Percentiles rank a stretch among this genome's conserved stretches.
Conservation (phyloP, 2,329 filamentous ascomycete species). For the Pseudogymnoascus sp. region DNA sequence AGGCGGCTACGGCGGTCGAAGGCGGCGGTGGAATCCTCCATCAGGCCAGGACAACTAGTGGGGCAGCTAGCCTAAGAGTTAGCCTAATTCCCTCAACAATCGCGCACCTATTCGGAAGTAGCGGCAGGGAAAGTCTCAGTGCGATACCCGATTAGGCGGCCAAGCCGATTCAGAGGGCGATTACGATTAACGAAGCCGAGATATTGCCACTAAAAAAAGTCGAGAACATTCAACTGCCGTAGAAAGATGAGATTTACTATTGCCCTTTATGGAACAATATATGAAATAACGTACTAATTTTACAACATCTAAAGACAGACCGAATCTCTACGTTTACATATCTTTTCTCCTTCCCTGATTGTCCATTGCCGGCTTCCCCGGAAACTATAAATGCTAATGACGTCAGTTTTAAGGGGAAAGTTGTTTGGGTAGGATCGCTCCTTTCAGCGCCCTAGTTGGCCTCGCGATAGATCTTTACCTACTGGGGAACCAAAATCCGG, state of each 20-base stretch:
- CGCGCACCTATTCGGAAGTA: neutral
- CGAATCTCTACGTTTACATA: neutral
- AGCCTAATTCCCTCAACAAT: neutral
- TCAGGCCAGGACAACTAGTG: neutral
- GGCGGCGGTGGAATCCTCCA: neutral
- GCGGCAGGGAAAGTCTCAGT: neutral
- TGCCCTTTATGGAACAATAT: neutral
- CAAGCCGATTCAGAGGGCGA: neutral
- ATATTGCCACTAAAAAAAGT: neutral
- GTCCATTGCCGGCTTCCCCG: neutral
- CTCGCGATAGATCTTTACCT: neutral
- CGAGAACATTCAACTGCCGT: neutral
- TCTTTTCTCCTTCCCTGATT: neutral
- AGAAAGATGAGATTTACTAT: neutral
- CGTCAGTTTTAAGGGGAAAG: neutral
- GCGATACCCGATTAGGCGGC: neutral
- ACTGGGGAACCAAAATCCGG: slow-evolving; percentile 2
- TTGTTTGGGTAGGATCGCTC: neutral
- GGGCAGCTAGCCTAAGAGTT: too few species aligned
- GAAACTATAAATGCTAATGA: neutral
- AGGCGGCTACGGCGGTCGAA: neutral
- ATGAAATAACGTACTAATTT: neutral
- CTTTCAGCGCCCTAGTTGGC: neutral
- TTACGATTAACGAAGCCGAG: neutral
- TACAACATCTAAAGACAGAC: neutral